phyloP scores from a whole-genome alignment of 2,329 filamentous ascomycete species.

The Pseudocercospora pini-densiflorae region DNA sequence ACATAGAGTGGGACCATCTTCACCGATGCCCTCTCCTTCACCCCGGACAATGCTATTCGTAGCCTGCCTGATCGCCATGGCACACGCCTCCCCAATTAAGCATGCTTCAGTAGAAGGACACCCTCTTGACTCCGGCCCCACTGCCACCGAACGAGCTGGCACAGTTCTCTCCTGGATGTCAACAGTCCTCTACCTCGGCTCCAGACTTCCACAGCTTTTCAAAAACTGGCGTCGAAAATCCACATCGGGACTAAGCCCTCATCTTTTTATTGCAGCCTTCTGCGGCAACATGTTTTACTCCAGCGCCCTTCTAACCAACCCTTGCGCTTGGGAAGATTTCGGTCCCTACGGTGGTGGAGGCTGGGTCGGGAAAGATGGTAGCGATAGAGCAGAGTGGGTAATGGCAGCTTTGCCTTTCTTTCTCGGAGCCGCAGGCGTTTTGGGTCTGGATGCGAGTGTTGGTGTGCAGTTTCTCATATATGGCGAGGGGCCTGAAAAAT shows the following conservation, averaged over 20 bases:
- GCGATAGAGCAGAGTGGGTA: constrained; percentile 61
- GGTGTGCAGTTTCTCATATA: constrained; percentile 67
- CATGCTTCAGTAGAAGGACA: constrained; percentile 3
- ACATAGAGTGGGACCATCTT: constrained; percentile 38
- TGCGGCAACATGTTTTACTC: constrained; percentile 72
- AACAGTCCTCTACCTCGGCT: constrained; percentile 62
- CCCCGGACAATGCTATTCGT: constrained; percentile 54
- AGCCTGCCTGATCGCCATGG: constrained; percentile 50
- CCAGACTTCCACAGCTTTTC: constrained; percentile 67
- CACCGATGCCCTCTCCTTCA: constrained; percentile 50
- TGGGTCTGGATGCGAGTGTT: constrained; percentile 65
- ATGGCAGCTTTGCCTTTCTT: constrained; percentile 65
- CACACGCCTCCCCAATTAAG: constrained; percentile 43
- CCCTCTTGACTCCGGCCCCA: constrained; percentile 27
- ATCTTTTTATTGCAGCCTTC: constrained; percentile 69
- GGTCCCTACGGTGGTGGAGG: constrained; percentile 58
- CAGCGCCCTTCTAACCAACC: constrained; percentile 64
- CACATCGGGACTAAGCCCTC: constrained; percentile 65
- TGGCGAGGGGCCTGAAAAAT: constrained; percentile 52
- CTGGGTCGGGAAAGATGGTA: constrained; percentile 63
- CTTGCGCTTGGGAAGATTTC: constrained; percentile 64
- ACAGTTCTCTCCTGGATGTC: constrained; percentile 61
- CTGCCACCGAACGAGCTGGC: constrained; percentile 51
- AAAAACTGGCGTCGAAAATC: constrained; percentile 68
- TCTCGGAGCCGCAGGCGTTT: constrained; percentile 67